Base-by-base conservation (phyloP, 1,139 yeast genomes). In the Yamadazyma diospyri region DNA sequence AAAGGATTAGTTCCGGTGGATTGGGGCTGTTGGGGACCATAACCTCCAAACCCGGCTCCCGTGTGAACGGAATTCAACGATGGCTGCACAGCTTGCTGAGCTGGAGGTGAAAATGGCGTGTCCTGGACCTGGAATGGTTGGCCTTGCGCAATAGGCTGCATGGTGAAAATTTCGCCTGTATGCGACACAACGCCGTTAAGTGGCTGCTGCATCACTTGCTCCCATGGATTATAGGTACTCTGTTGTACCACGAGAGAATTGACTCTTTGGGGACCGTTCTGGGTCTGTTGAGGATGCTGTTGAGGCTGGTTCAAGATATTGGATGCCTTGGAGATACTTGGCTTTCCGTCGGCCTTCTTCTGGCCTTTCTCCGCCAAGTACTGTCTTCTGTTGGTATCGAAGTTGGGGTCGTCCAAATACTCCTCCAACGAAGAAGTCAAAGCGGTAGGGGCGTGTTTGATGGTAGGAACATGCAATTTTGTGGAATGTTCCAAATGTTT, bases 381-480 rank as follows among this genome's bases (percentile, higher is more conserved):
- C 50, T 85, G 94, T 41, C 78, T 66, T 56, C 95, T 76, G 53
- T 86, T 87, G 7, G 64, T 61, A 49, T 86, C 95, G 56, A 85
- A 86, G 50, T 81, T 83, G n/a, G 86, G 86, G 54, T 84, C 95
- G 50, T 80, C 74, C 48, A 92, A 64, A 56, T 92, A 94, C 47
- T 89, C 97, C 52, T 87, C 94, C 37, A 92, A 70, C 10, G 94
- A 82, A 25, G 81, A 72, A 6, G 95, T 84, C 47, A 92, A 71
- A 17, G 95, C 94, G 2, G 97, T 89, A 10, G 97, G 97, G 0
- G 97, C 97, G 59, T 92, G 98, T 55, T 87, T 87, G 40, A 92
- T 89, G 10, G 95, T 89, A 17, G 98, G 98, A 19, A 92, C 95
- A 51, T 84, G 88, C 40, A 92, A 66, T 48, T 88, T 88, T 1